Evolutionary conservation across 2,329 filamentous ascomycete species (phyloP), one percentile per base, ranked within the genome.

Genomic region (Hymenoscyphus fraxineus): DNA sequence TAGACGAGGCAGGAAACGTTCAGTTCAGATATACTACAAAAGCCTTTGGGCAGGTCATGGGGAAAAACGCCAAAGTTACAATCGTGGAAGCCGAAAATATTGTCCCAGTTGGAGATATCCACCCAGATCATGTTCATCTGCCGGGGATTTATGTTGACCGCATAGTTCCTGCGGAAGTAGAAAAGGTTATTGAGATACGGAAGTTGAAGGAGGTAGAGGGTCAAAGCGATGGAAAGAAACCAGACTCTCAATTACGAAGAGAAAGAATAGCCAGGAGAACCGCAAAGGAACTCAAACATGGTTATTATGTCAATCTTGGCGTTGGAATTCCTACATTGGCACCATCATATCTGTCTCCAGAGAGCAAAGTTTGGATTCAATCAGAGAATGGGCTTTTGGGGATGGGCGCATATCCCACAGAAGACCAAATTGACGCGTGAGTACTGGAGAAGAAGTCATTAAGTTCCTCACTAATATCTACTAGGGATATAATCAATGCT

Each of bases 31-130:
- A 90, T 76, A 89, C 90, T 0, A 92, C 89, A 39, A 90, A 90
- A 75, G 87, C 88, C 0, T 93, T 92, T 68, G 89, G 87, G 1
- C 84, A 86, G 6, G 83, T 91, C 67, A 92, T 93, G 89, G 92
- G 90, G 65, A 93, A 94, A 78, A 91, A 91, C 0, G 92, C 91
- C 0, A 85, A 83, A 58, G 73, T 91, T 47, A 89, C 91, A 32
- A 93, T 96, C 51, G 91, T 95, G 44, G 92, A 96, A 75, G 92
- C 92, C 1, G 92, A 96, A 73, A 83, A 94, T 67, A 92, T 96
- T 65, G 92, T 96, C 61, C 86, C 89, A 2, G 77, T 87, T 1
- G 92, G 92, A 31, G 84, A 85, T 1, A 88, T 96, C 47, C 83
- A 88, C 61, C 87, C 92, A 2, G 88, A 91, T 66, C 85, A 88